Percentiles rank a stretch among this genome's conserved stretches.
Conservation (phyloP, 371 early-diverging fungal species). For the Rhizomucor miehei region DNA sequence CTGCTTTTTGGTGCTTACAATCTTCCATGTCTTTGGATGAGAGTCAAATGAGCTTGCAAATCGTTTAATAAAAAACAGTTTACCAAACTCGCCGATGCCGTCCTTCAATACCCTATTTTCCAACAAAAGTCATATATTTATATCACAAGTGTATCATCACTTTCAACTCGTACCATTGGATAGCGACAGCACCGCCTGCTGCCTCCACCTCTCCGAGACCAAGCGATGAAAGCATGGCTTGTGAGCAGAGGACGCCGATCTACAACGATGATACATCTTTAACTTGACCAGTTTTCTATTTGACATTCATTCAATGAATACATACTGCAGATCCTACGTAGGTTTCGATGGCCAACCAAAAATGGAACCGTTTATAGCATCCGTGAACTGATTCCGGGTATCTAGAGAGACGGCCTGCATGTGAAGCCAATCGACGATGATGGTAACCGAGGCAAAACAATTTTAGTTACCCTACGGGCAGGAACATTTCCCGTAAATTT, state of each 20-base stretch:
- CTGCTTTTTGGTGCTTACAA: conserved; percentile 35
- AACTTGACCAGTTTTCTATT: too few relatives aligned
- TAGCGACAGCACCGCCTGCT: conserved; percentile 66
- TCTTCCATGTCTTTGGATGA: conserved; percentile 74
- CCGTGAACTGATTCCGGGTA: conserved; percentile 52
- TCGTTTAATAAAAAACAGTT: conserved; percentile 69
- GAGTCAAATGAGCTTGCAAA: conserved; percentile 71
- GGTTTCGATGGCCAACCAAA: conserved; percentile 67
- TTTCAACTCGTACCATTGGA: conserved; percentile 52
- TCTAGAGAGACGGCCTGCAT: conserved; percentile 12
- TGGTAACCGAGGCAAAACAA: neutral
- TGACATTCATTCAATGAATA: too few relatives aligned
- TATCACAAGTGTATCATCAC: neutral
- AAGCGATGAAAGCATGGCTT: conserved; percentile 68
- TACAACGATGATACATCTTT: conserved; percentile 10
- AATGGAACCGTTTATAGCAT: conserved; percentile 58
- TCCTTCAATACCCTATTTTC: conserved; percentile 62
- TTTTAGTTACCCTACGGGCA: conserved; percentile 58
- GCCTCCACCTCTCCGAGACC: conserved; percentile 58
- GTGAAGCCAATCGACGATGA: neutral
- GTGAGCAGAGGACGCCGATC: conserved; percentile 69
- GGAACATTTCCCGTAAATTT: conserved; percentile 57
- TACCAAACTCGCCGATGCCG: conserved; percentile 70
- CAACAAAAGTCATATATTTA: conserved; percentile 1
- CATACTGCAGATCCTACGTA: conserved; percentile 62